A percentile compares a stretch with the other conserved stretches of the same genome.
phyloP scores from a whole-genome alignment of 176 grass and related monocot genomes.

The Avena eriantha region DNA sequence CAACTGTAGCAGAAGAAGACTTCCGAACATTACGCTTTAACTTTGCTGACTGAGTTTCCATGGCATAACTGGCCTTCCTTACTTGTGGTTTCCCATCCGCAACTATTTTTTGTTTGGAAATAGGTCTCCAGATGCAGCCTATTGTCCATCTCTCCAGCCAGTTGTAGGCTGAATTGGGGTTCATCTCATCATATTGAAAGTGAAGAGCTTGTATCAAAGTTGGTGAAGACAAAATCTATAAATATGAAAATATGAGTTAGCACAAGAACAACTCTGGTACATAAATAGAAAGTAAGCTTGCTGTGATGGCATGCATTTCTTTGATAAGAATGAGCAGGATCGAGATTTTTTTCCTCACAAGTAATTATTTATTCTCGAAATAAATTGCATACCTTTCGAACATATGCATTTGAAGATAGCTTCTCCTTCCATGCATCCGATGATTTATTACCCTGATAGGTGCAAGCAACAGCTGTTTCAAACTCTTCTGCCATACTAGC shows the following conservation, averaged over 20 bases:
- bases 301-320: constrained; percentile 28
- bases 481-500: constrained; percentile 1
- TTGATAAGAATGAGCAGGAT: constrained; percentile 15
- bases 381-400: constrained; percentile 60
- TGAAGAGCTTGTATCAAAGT: constrained; percentile 57
- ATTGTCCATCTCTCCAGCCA: constrained; percentile 91
- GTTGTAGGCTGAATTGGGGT: constrained; percentile 73
- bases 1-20: constrained; percentile 40
- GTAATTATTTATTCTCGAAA: constrained; percentile 9
- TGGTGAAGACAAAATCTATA: constrained; percentile 75
- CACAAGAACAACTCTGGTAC: constrained; percentile 1
- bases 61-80: constrained; percentile 64
- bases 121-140: constrained; percentile 63
- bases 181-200: constrained; percentile 66
- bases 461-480: constrained; percentile 41
- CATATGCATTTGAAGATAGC: constrained; percentile 75
- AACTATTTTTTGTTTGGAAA: constrained; percentile 59
- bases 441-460: constrained; percentile 55
- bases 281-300: constrained; percentile 9
- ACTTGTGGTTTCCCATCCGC: constrained; percentile 58
- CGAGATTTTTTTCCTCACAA: neutral
- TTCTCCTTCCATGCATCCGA: constrained; percentile 74
- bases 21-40: constrained; percentile 71
- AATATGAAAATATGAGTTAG: constrained; percentile 37
- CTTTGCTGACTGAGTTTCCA: constrained; percentile 86